A percentile compares a stretch with the other conserved stretches of the same genome.
These are phyloP conservation scores for Ascochyta koolunga DNA, from an alignment of 2,329 filamentous ascomycete species.

Conservation along the genomic window DNA sequence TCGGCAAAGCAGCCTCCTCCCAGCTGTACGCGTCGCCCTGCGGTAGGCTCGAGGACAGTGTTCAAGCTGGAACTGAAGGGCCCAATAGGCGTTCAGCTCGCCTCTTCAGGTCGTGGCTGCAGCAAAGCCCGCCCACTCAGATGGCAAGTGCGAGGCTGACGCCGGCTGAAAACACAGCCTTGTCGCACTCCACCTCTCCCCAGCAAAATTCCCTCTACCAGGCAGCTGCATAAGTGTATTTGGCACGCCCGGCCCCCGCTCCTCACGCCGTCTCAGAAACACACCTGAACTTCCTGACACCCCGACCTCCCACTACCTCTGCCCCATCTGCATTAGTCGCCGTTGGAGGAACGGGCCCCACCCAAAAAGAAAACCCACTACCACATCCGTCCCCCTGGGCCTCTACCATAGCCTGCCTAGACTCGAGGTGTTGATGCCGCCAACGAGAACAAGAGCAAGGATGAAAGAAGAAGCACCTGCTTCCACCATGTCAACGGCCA, in stretches of 20 bases:
- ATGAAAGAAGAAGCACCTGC: constrained; percentile 38
- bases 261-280: constrained; percentile 34
- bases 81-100: constrained; percentile 45
- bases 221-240: constrained; percentile 41
- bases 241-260: constrained; percentile 39
- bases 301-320: constrained; percentile 25
- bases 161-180: constrained; percentile 44
- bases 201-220: constrained; percentile 45
- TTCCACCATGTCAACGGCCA: constrained; percentile 27
- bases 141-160: constrained; percentile 49
- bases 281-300: constrained; percentile 28
- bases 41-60: constrained; percentile 23
- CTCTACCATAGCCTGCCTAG: constrained; percentile 19
- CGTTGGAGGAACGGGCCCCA: constrained; percentile 39
- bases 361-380: constrained; percentile 32
- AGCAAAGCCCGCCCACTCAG: constrained; percentile 44
- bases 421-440: constrained; percentile 38
- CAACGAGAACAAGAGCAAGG: constrained; percentile 42
- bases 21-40: constrained; percentile 24
- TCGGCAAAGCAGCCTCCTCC: constrained; percentile 27
- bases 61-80: constrained; percentile 39
- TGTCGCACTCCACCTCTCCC: constrained; percentile 38
- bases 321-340: constrained; percentile 35
- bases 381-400: constrained; percentile 16
- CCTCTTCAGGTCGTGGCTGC: constrained; percentile 46